Percentiles rank a stretch among this genome's conserved stretches.
Evolutionary conservation across 345 rosid species (phyloP).

Genomic region (Microcos paniculata): DNA sequence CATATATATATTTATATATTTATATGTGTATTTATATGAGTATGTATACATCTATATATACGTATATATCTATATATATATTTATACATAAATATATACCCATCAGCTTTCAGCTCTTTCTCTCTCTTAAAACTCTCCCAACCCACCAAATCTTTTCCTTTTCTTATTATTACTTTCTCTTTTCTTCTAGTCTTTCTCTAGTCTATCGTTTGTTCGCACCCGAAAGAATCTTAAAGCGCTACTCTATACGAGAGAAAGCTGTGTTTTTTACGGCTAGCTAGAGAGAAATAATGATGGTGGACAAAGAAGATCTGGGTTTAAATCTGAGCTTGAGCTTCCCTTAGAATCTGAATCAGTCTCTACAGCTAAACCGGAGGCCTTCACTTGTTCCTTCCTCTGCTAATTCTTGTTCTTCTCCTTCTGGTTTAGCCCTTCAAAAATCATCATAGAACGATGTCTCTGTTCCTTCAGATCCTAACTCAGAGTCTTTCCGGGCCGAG

Average conservation of each 20-base stretch:
- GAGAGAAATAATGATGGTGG: constrained; percentile 44
- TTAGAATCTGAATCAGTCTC: constrained; percentile 32
- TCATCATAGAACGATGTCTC: constrained; percentile 58
- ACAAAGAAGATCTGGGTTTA: constrained; percentile 82
- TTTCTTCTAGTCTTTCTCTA: not conserved
- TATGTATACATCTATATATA: too few species aligned
- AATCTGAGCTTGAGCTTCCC: constrained; percentile 69
- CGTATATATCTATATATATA: too few species aligned
- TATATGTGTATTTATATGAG: not conserved
- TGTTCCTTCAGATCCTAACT: constrained; percentile 50
- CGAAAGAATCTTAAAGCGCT: not conserved
- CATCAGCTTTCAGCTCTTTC: not conserved
- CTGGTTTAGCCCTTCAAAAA: constrained; percentile 36
- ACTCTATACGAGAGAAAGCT: not conserved
- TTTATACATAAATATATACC: too few species aligned
- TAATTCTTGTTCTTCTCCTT: constrained; percentile 34
- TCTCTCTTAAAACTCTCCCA: not conserved
- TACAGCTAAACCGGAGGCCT: constrained; percentile 59
- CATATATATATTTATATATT: too few species aligned
- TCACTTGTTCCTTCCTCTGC: constrained; percentile 34
- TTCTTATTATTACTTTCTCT: not conserved
- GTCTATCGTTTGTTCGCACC: not conserved
- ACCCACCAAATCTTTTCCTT: not conserved
- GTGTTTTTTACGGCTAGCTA: not conserved
- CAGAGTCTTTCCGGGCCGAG: constrained; percentile 50